Percentiles rank a stretch among this genome's conserved stretches.
These are phyloP conservation scores for Kodamaea fukazawae DNA, from an alignment of 805 yeast genomes.

Conservation along the genomic window DNA sequence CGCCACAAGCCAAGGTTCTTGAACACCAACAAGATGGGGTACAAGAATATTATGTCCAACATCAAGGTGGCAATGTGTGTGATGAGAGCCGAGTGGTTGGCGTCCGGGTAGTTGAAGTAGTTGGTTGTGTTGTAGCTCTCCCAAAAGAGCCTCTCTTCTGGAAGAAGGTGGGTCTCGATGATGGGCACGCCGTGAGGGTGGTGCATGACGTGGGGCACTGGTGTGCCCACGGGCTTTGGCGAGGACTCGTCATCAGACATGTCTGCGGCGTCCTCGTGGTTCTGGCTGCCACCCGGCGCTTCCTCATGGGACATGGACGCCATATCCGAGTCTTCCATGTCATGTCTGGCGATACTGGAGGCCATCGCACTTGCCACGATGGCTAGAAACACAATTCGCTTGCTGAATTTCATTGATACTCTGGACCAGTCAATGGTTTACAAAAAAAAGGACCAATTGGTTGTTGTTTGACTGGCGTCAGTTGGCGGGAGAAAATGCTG, in stretches of 20 bases:
- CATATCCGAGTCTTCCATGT: too few species aligned
- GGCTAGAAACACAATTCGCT: too few species aligned
- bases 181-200: constrained; percentile 75
- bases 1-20: constrained; percentile 53
- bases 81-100: constrained; percentile 50
- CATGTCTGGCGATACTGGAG: too few species aligned
- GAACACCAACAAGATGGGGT: constrained; percentile 67
- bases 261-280: not conserved
- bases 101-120: constrained; percentile 55
- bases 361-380: too few species aligned
- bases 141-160: constrained; percentile 79
- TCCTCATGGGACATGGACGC: too few species aligned
- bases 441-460: too few species aligned
- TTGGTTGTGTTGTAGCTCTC: constrained; percentile 65
- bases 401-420: too few species aligned
- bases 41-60: constrained; percentile 49
- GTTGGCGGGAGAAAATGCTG: too few species aligned
- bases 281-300: too few species aligned
- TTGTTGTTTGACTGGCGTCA: too few species aligned
- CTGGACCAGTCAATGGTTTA: too few species aligned
- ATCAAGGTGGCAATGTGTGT: constrained; percentile 50
- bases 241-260: constrained; percentile 1
- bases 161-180: constrained; percentile 59
- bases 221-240: constrained; percentile 9
- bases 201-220: constrained; percentile 34